Base-by-base conservation (phyloP, 2,329 filamentous ascomycete species). In the Cadophora malorum region DNA sequence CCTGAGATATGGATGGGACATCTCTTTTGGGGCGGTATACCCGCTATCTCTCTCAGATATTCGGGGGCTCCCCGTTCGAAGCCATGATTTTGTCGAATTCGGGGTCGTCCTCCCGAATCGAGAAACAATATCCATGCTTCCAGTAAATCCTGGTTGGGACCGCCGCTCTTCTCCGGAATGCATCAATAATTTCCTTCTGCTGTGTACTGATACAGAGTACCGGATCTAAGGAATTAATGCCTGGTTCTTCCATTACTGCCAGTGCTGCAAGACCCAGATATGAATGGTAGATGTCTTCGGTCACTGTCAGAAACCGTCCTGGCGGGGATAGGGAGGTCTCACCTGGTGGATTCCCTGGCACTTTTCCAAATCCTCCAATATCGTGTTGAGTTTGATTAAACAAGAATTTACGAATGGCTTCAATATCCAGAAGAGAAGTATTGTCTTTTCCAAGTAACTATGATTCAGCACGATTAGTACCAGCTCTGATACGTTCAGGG, bases 191-290 rank as follows among this genome's bases (percentile, higher is more conserved):
- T 35, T 79, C 75, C 12, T 83, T 83, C 0, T 86, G 84, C 12
- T 88, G 85, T 31, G 84, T 80, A 71, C 91, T 94, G 49, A 95
- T 87, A 75, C 93, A 97, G 62, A 97, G 81, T 0, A 86, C 86
- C 0, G 91, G 85, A 78, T 98, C 93, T 60, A 97, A 84, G 23
- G 82, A 80, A 70, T 90, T 91, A 47, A 98, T 78, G 0, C 87
- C 87, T 0, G 84, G 78, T 72, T 97, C 92, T 8, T 88, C 88
- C 78, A 94, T 86, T 19, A 92, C 86, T 0, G 90, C 88, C 49
- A 99, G 82, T 0, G 92, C 90, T 1, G 93, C 91, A 41, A 98
- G 85, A 0, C 94, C 96, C 35, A 98, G 86, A 77, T 94, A 97
- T 0, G 91, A 92, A 78, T 99, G 96, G 73, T 97, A 93, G 31